phyloP scores from a whole-genome alignment of 192 early-diverging fungal genomes.

The Funneliformis mosseae region DNA sequence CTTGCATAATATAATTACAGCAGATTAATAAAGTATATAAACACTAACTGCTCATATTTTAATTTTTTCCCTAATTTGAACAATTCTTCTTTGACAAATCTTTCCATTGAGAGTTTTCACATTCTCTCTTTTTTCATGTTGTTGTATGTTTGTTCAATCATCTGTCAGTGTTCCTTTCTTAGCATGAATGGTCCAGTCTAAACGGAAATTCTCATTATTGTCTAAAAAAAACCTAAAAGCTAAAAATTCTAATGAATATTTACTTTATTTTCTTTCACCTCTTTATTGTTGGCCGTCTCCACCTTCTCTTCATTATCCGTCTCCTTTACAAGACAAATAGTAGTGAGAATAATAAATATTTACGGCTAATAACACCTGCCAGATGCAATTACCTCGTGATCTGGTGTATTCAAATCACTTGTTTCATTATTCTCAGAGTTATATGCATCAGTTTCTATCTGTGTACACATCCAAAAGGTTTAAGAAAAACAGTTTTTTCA shows the following conservation, averaged over 20 bases:
- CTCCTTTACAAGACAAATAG: no score
- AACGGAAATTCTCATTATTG: slow-evolving; percentile 12
- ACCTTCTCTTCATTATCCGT: no score
- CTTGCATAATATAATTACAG: slow-evolving; percentile 15
- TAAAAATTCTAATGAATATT: background rate
- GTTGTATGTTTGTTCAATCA: slow-evolving; percentile 28
- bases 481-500: slow-evolving; percentile 8
- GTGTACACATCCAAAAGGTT: background rate
- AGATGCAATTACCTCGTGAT: background rate
- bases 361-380: background rate
- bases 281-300: background rate
- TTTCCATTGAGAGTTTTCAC: slow-evolving; percentile 31
- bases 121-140: slow-evolving; percentile 29
- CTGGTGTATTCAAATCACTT: background rate
- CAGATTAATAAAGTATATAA: slow-evolving; percentile 22
- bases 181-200: slow-evolving; percentile 26
- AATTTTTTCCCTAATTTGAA: slow-evolving; percentile 27
- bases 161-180: slow-evolving; percentile 10
- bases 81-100: slow-evolving; percentile 33
- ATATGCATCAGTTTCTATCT: background rate
- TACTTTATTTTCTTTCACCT: no score
- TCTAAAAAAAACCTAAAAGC: background rate
- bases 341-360: no score
- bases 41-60: slow-evolving; percentile 29
- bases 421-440: background rate